Evolutionary conservation across 2,329 filamentous ascomycete species (phyloP), one percentile per base, ranked within the genome.

Genomic region (Falciphora oryzae): DNA sequence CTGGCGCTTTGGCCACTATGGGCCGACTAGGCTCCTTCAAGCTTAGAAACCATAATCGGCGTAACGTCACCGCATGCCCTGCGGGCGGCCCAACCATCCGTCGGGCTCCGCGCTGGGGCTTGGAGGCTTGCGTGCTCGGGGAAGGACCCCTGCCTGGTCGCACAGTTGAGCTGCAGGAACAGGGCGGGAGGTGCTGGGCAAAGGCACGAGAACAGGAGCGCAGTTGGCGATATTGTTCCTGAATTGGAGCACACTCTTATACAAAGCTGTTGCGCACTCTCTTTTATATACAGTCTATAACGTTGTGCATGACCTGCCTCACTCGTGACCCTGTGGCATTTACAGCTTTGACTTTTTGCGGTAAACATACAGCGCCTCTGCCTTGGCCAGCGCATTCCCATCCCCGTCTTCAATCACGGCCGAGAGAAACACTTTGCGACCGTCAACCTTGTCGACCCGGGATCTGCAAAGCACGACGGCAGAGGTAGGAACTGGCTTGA

Each of bases 361-460:
- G 57, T 28, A 38, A 18, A 63, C 56, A 22, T 83, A 89, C 68
- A 88, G 69, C n/a, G 76, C 80, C 35, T 88, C 84, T 1, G 76
- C 83, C 27, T 70, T 78, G 6, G 85, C 81, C 70, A 83, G 76
- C 53, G 83, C 73, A 2, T 69, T 74, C 1, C 82, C 81, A 2
- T 78, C 69, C 1, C 78, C 80, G 66, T 83, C 78, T 70, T 83
- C 80, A 27, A 88, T 72, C 38, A 76, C 77, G 1, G 76, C 82
- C 61, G 76, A 75, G 10, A 81, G 71, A 68, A 75, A 85, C 25
- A 80, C 74, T 75, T 89, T 89, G 68, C 83, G 78, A 4, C 83
- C 81, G 57, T 85, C 81, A 14, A 74, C 71, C 70, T 76, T 81
- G 27, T 76, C 71, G 50, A 82, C 68, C 68, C 73, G 76, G 0